Conservation (phyloP, 2,329 filamentous ascomycete species). For the Plenodomus biglobosus region DNA sequence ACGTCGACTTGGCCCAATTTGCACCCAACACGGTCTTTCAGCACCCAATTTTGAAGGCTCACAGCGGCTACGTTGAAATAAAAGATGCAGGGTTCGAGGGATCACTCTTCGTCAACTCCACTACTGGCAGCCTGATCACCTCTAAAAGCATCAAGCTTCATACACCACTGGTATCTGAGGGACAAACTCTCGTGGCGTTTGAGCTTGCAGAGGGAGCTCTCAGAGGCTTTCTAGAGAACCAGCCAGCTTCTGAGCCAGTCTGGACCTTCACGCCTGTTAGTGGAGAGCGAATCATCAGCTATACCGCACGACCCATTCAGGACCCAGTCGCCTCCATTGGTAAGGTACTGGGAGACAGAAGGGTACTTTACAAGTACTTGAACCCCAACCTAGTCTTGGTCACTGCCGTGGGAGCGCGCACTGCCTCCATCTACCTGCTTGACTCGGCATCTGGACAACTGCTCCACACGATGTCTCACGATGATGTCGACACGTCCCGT, state of each 20-base stretch:
- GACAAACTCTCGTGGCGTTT: slow-evolving; percentile 35
- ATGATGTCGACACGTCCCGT: slow-evolving; percentile 72
- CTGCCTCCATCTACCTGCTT: slow-evolving; percentile 74
- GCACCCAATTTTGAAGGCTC: slow-evolving; percentile 53
- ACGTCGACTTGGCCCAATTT: slow-evolving; percentile 63
- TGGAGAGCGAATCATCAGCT: slow-evolving; percentile 67
- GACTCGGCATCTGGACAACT: slow-evolving; percentile 84
- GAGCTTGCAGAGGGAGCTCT: slow-evolving; percentile 37
- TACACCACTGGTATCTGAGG: slow-evolving; percentile 14
- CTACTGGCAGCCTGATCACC: slow-evolving; percentile 32
- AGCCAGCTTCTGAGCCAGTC: slow-evolving; percentile 30
- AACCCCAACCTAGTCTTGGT: slow-evolving; percentile 83
- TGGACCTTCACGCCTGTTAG: slow-evolving; percentile 74
- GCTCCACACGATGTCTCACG: slow-evolving; percentile 69
- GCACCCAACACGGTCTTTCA: slow-evolving; percentile 61
- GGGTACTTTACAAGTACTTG: slow-evolving; percentile 96
- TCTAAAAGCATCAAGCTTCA: slow-evolving; percentile 18
- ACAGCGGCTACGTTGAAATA: slow-evolving; percentile 39
- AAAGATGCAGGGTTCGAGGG: slow-evolving; percentile 26
- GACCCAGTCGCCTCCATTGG: slow-evolving; percentile 95
- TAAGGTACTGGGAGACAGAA: slow-evolving; percentile 84
- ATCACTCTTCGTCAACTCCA: slow-evolving; percentile 37
- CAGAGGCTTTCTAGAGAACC: slow-evolving; percentile 31
- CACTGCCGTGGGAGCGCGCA: slow-evolving; percentile 61
- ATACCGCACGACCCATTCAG: slow-evolving; percentile 69